These are phyloP conservation scores for Talaromyces sp. DNA, from an alignment of 2,329 filamentous ascomycete genomes.

Conservation along the genomic window DNA sequence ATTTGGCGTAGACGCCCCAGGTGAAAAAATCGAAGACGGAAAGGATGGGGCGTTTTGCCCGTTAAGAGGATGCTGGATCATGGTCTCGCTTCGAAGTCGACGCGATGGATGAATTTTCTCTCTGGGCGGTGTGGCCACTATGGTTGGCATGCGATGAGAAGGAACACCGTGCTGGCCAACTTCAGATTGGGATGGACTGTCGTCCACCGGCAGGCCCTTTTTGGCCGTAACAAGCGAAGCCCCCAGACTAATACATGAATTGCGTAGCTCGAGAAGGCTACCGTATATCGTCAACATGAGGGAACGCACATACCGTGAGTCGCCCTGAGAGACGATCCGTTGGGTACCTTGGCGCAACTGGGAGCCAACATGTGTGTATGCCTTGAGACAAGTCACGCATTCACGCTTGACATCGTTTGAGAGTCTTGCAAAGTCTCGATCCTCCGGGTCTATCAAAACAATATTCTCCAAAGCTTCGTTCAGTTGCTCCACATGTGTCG, in stretches of 20 bases:
- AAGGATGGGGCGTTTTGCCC: constrained; percentile 3
- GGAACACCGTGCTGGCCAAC: constrained; percentile 22
- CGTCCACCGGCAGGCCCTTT: constrained; percentile 16
- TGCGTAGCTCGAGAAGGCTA: constrained; percentile 54
- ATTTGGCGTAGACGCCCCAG: constrained; percentile 24
- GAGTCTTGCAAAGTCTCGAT: constrained; percentile 40
- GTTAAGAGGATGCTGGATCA: constrained; percentile 40
- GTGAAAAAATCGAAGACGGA: constrained; percentile 26
- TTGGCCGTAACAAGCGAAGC: constrained; percentile 31
- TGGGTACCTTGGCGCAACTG: constrained; percentile 43
- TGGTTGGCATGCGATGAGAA: constrained; percentile 23
- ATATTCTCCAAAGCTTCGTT: constrained; percentile 49
- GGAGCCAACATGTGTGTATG: constrained; percentile 44
- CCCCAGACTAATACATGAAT: constrained; percentile 50
- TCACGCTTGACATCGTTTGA: constrained; percentile 40
- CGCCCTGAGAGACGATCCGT: constrained; percentile 50
- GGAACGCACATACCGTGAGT: constrained; percentile 53
- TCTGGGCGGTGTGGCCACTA: constrained; percentile 41
- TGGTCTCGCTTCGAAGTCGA: constrained; percentile 47
- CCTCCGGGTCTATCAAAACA: constrained; percentile 44
- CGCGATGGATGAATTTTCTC: constrained; percentile 38
- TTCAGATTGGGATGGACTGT: constrained; percentile 24
- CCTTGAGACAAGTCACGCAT: constrained; percentile 45
- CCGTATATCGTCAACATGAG: constrained; percentile 55
- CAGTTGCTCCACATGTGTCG: constrained; percentile 50